Base-by-base conservation (phyloP, 257 asterid genomes). In the Scutellaria galericulata region DNA sequence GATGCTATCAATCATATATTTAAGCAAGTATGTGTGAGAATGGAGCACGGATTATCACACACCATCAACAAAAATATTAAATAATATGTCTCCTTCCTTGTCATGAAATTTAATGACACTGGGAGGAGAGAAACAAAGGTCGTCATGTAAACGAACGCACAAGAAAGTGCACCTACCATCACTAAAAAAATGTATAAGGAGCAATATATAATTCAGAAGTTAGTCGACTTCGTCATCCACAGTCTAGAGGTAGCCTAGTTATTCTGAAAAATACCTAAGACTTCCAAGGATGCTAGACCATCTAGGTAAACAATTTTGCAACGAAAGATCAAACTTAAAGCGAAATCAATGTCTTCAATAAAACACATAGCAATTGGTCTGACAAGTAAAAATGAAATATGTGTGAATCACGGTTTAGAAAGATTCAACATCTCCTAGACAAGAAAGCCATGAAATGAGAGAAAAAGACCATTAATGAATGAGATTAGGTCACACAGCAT, bases 1-100 rank as follows among this genome's bases (percentile, higher is more conserved):
- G 58, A 63, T 47, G 66, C 66, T 78, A 53, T 42, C 39, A 60
- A 70, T 31, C 60, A 63, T 55, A 5, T 47, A 63, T 24, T 45
- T 55, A 22, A 47, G 77, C 64, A 58, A 71, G 61, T 50, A 53
- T 39, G 27, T 12, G 14, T 53, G 46, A 62, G 47, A 39, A 40
- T 57, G 42, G 54, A 39, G 22, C 35, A 6, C 66, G 14, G 39
- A 22, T 2, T 6, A 7, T 1, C 59, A 47, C 22, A 54, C 20
- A 58, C 51, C 46, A 53, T 13, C 51, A 15, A 51, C 14, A 9
- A 55, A 58, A 12, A 51, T 9, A 42, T 54, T 31, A 46, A 24
- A 61, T 52, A 50, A 20, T n/a, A 35, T 13, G 64, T 10, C 45
- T 12, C 20, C 44, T 51, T 27, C 37, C 56, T 24, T 8, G 58